Base-by-base conservation (phyloP, 768 basidiomycete species). In the Filobasidium floriforme region DNA sequence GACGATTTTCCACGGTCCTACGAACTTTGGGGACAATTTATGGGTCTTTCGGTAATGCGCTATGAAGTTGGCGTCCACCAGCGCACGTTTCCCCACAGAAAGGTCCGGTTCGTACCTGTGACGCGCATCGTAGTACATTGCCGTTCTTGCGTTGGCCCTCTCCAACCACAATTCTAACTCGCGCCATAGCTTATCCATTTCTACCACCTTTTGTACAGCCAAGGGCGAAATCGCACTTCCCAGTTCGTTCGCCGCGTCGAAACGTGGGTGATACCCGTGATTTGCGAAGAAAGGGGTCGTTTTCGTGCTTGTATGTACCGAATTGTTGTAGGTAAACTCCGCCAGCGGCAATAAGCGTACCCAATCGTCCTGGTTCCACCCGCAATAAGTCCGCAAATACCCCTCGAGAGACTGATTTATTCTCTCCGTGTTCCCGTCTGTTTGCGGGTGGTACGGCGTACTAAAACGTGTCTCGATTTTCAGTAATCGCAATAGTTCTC, bases 361-460 rank as follows among this genome's bases (percentile, higher is more conserved):
- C 82, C 82, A 83, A 49, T 80, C 73, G 4, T 74, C 66, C 44
- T 81, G 78, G 1, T 75, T 65, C 59, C 78, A 72, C 57, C 78
- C 75, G 40, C 71, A 59, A 68, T 75, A 82, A 0, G 76, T 61
- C 0, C 79, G 70, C 0, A 83, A 76, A 66, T 80, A 81, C 14
- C 76, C 74, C 65, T 83, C 81, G 0, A 83, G 41, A 7, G 77
- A 70, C 65, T 81, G 81, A 65, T 83, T 82, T 10, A 79, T 68
- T 1, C 75, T 63, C 61, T 84, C 81, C 0, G 80, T 81, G 46
- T 81, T 79, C 0, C 82, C 80, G 61, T 82, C 78, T 0, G 79
- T 79, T 61, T 81, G 78, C 0, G 82, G 83, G 63, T 82, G 82
- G 54, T 79, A 83, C 0, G 81, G 82, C 0, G 82, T 83, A 12